Evolutionary conservation across 139 green algal genomes (phyloP).

Genomic region (Ettlia oleoabundans): DNA sequence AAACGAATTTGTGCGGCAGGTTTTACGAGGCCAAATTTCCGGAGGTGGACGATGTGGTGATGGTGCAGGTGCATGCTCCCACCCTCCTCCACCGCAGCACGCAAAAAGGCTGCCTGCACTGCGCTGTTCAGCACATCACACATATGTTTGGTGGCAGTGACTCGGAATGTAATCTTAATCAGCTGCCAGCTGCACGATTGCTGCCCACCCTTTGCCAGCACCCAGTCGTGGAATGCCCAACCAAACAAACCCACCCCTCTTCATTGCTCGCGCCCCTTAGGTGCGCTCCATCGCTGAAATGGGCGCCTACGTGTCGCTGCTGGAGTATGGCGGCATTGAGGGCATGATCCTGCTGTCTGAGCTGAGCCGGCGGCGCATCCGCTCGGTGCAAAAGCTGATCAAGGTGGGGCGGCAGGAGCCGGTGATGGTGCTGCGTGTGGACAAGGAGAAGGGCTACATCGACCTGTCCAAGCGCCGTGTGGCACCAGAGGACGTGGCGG

Average conservation of each 20-base stretch:
- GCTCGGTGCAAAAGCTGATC: conserved; percentile 99
- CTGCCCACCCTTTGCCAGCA: too few relatives aligned
- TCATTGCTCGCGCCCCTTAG: too few relatives aligned
- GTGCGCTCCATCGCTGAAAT: conserved; percentile 93
- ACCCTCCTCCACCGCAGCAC: too few relatives aligned
- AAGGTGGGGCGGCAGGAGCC: conserved; percentile 97
- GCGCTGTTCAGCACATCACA: too few relatives aligned
- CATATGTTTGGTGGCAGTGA: too few relatives aligned
- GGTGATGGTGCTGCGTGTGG: conserved; percentile 99
- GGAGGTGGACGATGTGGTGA: conserved; percentile 98
- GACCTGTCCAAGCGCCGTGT: conserved; percentile 99
- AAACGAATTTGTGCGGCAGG: conserved; percentile 50
- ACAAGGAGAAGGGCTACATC: conserved; percentile 99
- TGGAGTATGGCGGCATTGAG: conserved; percentile 94
- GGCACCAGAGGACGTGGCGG: conserved; percentile 88
- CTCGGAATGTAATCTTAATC: too few relatives aligned
- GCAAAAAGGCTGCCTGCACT: too few relatives aligned
- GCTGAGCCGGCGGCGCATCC: conserved; percentile 96
- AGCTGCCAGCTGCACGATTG: too few relatives aligned
- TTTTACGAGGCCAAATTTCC: conserved; percentile 97
- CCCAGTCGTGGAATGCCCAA: too few relatives aligned
- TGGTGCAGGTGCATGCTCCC: too few relatives aligned
- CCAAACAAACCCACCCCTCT: too few relatives aligned
- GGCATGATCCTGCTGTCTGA: conserved; percentile 99
- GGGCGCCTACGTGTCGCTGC: conserved; percentile 96